Base-by-base conservation (phyloP, 1,284 basidiomycete genomes). In the Puccinia novopanici region DNA sequence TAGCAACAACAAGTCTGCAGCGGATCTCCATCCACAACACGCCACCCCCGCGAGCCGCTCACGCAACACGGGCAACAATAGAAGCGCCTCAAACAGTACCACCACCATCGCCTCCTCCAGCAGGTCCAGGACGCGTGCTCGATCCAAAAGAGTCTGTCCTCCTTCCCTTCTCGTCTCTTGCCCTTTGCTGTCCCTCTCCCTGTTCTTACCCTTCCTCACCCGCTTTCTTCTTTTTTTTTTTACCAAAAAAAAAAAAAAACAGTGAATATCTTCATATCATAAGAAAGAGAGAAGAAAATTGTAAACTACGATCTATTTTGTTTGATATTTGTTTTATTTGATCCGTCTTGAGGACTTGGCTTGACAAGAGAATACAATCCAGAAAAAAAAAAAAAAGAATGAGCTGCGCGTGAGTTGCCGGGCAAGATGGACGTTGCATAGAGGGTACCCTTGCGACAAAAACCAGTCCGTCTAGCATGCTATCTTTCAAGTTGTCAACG, bases 281-380 rank as follows among this genome's bases (percentile, higher is more conserved):
- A 34, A 40, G 40, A 37, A 57, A 80, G 12, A 63, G 65, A 40
- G 74, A 75, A 59, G 59, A 30, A 68, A 68, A 59, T 74, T 57
- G 42, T 22, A 40, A 48, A 72, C n/a, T n/a, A n/a, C n/a, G n/a
- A n/a, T n/a, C n/a, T n/a, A n/a, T n/a, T n/a, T n/a, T n/a, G n/a
- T n/a, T n/a, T n/a, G n/a, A n/a, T n/a, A n/a, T n/a, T n/a, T n/a
- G n/a, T n/a, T n/a, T n/a, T n/a, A n/a, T n/a, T n/a, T n/a, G n/a
- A n/a, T n/a, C n/a, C n/a, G n/a, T n/a, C n/a, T n/a, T n/a, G n/a
- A n/a, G n/a, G n/a, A n/a, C n/a, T n/a, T n/a, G n/a, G n/a, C n/a
- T n/a, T n/a, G n/a, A n/a, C n/a, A n/a, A n/a, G n/a, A n/a, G n/a
- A n/a, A n/a, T n/a, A n/a, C n/a, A n/a, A n/a, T n/a, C n/a, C n/a